Evolutionary conservation across 129 eudicot species (phyloP).

Genomic region (Lonicera japonica): DNA sequence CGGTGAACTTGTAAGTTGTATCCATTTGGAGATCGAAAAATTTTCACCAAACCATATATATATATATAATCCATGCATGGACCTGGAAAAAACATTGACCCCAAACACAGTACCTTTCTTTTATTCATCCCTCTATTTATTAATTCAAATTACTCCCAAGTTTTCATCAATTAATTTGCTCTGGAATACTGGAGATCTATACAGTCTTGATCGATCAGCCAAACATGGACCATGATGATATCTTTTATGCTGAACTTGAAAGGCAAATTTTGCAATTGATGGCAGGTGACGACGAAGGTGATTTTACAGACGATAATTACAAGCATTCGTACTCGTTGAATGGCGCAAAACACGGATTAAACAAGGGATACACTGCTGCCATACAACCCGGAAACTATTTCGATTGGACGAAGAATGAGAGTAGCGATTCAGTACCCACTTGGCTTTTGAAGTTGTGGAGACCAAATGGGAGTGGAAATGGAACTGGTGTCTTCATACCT

Average conservation of each 20-base stretch:
- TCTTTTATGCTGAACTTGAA: slow-evolving; percentile 45
- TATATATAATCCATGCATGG: background rate
- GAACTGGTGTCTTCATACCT: slow-evolving; percentile 68
- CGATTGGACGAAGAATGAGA: slow-evolving; percentile 30
- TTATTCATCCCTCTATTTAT: background rate
- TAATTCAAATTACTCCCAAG: background rate
- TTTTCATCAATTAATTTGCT: no score
- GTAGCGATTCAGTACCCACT: slow-evolving; percentile 19
- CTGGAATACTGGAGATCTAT: background rate
- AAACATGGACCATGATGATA: slow-evolving; percentile 29
- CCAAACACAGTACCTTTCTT: slow-evolving; percentile 14
- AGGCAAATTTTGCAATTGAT: slow-evolving; percentile 50
- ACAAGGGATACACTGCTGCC: background rate
- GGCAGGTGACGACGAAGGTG: slow-evolving; percentile 36
- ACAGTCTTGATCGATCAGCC: background rate
- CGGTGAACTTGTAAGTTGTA: no score
- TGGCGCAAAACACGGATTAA: background rate
- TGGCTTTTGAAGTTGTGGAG: slow-evolving; percentile 45
- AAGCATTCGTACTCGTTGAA: background rate
- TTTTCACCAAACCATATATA: slow-evolving; percentile 11
- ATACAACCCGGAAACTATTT: slow-evolving; percentile 22
- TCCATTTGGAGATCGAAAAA: slow-evolving; percentile 12
- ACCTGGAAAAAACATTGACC: slow-evolving; percentile 17
- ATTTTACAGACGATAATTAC: background rate
- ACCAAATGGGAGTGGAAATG: slow-evolving; percentile 19